A percentile compares a stretch with the other conserved stretches of the same genome.
Conservation (phyloP, 2,329 filamentous ascomycete species). For the Exophiala phaeomuriformis region DNA sequence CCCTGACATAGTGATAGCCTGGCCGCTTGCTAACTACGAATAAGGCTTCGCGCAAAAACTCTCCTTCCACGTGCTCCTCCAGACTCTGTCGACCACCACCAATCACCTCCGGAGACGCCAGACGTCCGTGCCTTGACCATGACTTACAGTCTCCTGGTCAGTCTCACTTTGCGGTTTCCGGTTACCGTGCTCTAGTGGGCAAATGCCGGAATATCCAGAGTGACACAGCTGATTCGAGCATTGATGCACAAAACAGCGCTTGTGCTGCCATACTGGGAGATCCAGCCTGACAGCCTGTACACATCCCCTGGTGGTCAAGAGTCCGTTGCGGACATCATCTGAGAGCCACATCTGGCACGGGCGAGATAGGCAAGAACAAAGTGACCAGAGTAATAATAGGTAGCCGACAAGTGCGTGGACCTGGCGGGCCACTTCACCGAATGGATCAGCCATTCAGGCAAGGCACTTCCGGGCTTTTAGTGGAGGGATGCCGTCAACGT, state of each 20-base stretch:
- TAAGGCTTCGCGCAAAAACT: constrained; percentile 1
- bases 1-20: neutral
- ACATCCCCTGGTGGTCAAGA: neutral
- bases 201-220: neutral
- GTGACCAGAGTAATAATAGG: neutral
- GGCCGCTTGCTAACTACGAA: constrained; percentile 2
- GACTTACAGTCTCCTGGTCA: neutral
- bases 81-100: constrained; percentile 1
- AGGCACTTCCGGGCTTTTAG: neutral
- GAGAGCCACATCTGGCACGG: constrained; percentile 12
- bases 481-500: constrained; percentile 12
- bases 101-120: constrained; percentile 1
- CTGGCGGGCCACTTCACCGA: constrained; percentile 14
- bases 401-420: neutral
- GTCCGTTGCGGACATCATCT: neutral
- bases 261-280: constrained; percentile 5
- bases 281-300: neutral
- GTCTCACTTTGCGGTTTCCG: neutral
- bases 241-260: neutral
- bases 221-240: neutral
- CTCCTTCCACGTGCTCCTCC: constrained; percentile 16
- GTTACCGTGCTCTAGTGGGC: neutral
- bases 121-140: constrained; percentile 6
- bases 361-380: constrained; percentile 8
- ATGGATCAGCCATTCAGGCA: constrained; percentile 5